Evolutionary conservation across 1,284 basidiomycete genomes (phyloP).

Genomic region (Cryptococcus jaspeensis): DNA sequence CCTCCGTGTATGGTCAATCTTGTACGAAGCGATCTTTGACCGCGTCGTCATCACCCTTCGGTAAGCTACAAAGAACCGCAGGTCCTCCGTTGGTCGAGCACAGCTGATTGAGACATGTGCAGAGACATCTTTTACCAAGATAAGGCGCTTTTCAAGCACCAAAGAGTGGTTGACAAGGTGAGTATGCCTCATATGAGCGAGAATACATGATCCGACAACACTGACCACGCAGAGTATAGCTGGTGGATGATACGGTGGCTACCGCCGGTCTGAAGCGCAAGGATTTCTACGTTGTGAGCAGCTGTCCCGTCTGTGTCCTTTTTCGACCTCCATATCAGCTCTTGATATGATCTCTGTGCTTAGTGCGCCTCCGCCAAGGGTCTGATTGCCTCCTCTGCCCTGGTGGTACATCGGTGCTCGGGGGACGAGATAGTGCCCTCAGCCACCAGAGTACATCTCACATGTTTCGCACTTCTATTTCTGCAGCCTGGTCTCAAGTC

Average conservation of each 20-base stretch:
- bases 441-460: conserved; percentile 59
- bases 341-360: not conserved
- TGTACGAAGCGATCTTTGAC: conserved; percentile 38
- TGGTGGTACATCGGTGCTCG: conserved; percentile 61
- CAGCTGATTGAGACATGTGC: conserved; percentile 9
- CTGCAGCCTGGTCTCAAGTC: not conserved
- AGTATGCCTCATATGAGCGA: not conserved
- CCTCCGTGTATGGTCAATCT: conserved; percentile 26
- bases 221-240: conserved; percentile 53
- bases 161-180: conserved; percentile 73
- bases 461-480: too few species aligned
- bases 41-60: conserved; percentile 32
- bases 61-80: too few species aligned
- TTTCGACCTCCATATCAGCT: not conserved
- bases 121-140: conserved; percentile 88
- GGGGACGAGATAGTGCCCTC: conserved; percentile 58
- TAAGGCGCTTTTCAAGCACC: conserved; percentile 69
- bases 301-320: not conserved
- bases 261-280: conserved; percentile 69
- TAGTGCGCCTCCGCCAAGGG: conserved; percentile 86
- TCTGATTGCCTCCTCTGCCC: conserved; percentile 66
- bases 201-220: not conserved
- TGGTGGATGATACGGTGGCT: conserved; percentile 83
- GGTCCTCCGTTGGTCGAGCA: not conserved
- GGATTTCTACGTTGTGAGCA: conserved; percentile 74